Conservation (phyloP, 2,329 filamentous ascomycete genomes). For the Teratosphaeria gauchensis region DNA sequence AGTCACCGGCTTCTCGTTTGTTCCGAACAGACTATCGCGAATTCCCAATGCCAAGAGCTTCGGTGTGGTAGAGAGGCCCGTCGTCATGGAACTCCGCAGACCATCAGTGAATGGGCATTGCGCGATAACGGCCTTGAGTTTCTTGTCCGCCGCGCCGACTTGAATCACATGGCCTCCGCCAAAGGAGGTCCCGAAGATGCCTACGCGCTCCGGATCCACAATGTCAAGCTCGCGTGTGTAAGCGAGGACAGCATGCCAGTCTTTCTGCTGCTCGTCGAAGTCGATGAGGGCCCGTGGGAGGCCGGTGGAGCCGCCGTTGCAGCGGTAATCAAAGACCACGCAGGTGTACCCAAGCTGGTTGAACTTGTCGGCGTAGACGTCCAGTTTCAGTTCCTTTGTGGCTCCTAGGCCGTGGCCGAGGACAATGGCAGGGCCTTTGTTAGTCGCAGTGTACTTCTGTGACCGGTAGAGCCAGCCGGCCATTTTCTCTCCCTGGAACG, state of each 20-base stretch:
- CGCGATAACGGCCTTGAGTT: constrained; percentile 32
- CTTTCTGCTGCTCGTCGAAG: constrained; percentile 22
- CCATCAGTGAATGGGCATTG: constrained; percentile 17
- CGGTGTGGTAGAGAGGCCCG: not conserved
- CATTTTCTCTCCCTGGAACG: not conserved
- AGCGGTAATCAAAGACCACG: constrained; percentile 29
- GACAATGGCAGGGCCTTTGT: constrained; percentile 9
- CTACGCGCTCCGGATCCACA: constrained; percentile 26
- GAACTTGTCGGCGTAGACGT: constrained; percentile 13
- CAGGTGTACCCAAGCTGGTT: constrained; percentile 17
- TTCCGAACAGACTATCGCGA: not conserved
- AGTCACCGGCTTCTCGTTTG: constrained; percentile 3
- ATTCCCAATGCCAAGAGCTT: not conserved
- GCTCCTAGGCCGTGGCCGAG: constrained; percentile 11
- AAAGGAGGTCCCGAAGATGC: constrained; percentile 30
- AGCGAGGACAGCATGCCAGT: constrained; percentile 31
- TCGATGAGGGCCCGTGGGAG: constrained; percentile 26
- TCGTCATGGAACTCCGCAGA: not conserved
- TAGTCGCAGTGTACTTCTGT: not conserved
- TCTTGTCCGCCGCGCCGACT: constrained; percentile 30
- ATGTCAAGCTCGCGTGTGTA: constrained; percentile 24
- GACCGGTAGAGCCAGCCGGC: not conserved
- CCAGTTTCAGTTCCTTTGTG: constrained; percentile 14
- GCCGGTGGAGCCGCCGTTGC: constrained; percentile 26
- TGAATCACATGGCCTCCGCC: constrained; percentile 32